Evolutionary conservation across 2,329 filamentous ascomycete species (phyloP).

Genomic region (Cladophialophora yegresii): DNA sequence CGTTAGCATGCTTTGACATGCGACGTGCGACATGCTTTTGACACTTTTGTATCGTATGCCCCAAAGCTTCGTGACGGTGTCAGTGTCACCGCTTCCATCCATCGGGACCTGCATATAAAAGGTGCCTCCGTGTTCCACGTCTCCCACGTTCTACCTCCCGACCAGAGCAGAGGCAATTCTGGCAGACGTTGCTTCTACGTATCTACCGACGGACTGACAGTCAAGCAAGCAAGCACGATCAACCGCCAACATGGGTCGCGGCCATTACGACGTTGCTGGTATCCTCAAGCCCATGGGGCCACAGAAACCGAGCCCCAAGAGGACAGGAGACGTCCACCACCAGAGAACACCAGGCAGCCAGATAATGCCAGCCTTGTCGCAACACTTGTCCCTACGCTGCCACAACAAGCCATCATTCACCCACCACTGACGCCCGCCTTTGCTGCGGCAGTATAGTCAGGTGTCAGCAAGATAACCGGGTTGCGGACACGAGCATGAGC

Average conservation of each 20-base stretch:
- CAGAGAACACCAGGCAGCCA: background rate
- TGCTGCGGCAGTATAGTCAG: background rate
- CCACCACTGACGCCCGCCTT: conserved; percentile 5
- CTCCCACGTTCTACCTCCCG: background rate
- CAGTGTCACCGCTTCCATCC: conserved; percentile 18
- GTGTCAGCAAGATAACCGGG: background rate
- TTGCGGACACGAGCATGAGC: background rate
- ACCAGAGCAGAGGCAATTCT: background rate
- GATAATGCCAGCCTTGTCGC: background rate
- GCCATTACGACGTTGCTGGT: conserved; percentile 36
- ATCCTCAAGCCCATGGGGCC: conserved; percentile 36
- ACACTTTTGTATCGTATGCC: conserved; percentile 7
- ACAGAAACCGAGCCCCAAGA: conserved; percentile 29
- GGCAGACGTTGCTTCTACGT: background rate
- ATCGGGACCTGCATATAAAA: conserved; percentile 27
- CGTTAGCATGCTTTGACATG: background rate
- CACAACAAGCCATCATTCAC: conserved; percentile 1
- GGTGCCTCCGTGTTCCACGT: background rate
- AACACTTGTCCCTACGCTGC: background rate
- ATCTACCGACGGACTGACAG: background rate
- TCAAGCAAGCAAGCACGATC: conserved; percentile 20
- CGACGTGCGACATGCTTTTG: too few species aligned
- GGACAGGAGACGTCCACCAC: background rate
- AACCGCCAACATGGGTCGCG: conserved; percentile 34
- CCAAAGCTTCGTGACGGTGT: background rate